phyloP scores from a whole-genome alignment of 1,139 yeast genomes.

The Groenewaldozyma auringiensis region DNA sequence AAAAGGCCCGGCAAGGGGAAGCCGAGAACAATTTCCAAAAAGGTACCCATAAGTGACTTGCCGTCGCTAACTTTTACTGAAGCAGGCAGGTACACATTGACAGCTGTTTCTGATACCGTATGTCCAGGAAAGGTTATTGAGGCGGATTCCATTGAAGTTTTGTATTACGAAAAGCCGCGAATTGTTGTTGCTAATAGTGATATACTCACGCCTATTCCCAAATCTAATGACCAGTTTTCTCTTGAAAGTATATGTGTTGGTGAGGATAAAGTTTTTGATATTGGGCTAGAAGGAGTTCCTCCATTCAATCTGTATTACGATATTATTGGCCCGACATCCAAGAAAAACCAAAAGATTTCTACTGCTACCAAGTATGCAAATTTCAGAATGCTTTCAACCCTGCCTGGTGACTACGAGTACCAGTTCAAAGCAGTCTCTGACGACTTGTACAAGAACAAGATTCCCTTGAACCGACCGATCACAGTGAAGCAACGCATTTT shows the following conservation, averaged over 20 bases:
- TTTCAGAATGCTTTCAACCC: conserved; percentile 32
- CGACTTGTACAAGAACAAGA: conserved; percentile 44
- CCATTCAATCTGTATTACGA: conserved; percentile 73
- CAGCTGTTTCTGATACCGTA: conserved; percentile 53
- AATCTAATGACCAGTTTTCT: conserved; percentile 20
- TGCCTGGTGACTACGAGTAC: conserved; percentile 55
- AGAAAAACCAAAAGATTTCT: conserved; percentile 34
- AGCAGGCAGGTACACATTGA: conserved; percentile 57
- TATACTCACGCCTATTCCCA: conserved; percentile 18
- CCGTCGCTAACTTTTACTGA: conserved; percentile 36
- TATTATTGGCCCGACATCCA: conserved; percentile 53
- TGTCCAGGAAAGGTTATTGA: conserved; percentile 55
- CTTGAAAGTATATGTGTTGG: conserved; percentile 42
- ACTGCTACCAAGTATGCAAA: conserved; percentile 47
- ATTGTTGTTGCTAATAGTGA: conserved; percentile 24
- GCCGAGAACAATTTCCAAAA: neutral
- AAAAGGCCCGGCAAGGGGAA: conserved; percentile 22
- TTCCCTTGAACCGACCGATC: conserved; percentile 31
- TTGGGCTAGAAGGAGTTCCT: conserved; percentile 46
- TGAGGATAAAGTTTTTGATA: conserved; percentile 43
- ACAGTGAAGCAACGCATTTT: conserved; percentile 53
- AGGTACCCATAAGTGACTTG: neutral
- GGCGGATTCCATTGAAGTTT: conserved; percentile 17
- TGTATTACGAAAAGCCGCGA: conserved; percentile 48
- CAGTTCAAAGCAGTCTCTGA: conserved; percentile 59